Evolutionary conservation across 805 yeast species (phyloP), one percentile per base, ranked within the genome.

Genomic region (Vanderwaltozyma yarrowii): DNA sequence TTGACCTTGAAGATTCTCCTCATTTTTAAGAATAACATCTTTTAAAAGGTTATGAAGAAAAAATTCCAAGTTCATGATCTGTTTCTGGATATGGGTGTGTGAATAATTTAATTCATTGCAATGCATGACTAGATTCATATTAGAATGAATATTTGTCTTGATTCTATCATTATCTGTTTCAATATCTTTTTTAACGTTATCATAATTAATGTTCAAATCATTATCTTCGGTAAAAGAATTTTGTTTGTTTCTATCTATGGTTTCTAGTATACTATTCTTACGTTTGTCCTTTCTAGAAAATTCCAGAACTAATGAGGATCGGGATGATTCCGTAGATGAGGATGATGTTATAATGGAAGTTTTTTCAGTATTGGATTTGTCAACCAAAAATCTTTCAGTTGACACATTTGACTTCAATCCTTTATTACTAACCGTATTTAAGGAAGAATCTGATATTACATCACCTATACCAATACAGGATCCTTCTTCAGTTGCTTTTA

Each of bases 21-120:
- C 66, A 40, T 52, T 51, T 30, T 48, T 49, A 33, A 51, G 32
- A 38, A 60, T 35, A 14, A 44, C 40, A 19, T 51, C 50, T 15
- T 40, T 44, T 13, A 56, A 37, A 25, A 42, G 45, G 13, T 40
- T 42, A 38, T 50, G 52, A 34, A 60, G 37, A 5, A 42, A 27
- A 5, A 34, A 36, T 26, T 61, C 64, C 26, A 52, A 46, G 30
- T 47, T 52, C 6, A 45, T 39, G 30, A 56, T 36, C 31, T 32
- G 32, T 30, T 30, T 30, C 3, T 45, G 47, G 13, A 58, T 45
- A 43, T 53, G 57, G 21, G 39, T 45, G 35, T 50, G 44, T 24
- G 44, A 49, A 33, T 43, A 50, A 30, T 51, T 50, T 6, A 43
- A 26, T 32, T 53, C 57, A 31, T 49, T 45, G n/a, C 14, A 30